phyloP scores from a whole-genome alignment of 495 filamentous ascomycete genomes.

The Xylaria nigripes region DNA sequence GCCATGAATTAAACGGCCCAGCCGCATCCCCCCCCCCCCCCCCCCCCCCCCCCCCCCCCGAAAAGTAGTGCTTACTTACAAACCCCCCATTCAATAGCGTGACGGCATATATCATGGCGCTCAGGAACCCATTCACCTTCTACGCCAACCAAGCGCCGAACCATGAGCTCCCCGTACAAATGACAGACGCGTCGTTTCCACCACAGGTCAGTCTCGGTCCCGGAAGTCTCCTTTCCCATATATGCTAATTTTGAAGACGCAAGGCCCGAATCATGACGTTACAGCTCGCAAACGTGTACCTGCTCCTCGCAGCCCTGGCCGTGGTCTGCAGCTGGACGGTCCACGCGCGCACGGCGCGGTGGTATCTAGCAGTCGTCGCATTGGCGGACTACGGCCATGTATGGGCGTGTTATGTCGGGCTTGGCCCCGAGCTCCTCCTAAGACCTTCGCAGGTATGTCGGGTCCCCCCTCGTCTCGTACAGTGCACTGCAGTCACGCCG shows the following conservation, averaged over 20 bases:
- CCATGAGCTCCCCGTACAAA: conserved; percentile 23
- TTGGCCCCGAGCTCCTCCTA: conserved; percentile 43
- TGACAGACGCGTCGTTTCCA: conserved; percentile 2
- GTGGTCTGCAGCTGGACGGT: conserved; percentile 45
- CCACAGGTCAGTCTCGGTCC: conserved; percentile 1
- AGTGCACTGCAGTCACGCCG: too few relatives aligned
- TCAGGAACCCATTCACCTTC: conserved; percentile 40
- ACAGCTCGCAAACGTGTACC: conserved; percentile 52
- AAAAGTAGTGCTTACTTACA: background rate
- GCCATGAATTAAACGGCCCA: too few relatives aligned
- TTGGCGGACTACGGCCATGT: conserved; percentile 57
- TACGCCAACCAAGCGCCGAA: conserved; percentile 44
- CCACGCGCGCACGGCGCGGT: conserved; percentile 42
- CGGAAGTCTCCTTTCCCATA: background rate
- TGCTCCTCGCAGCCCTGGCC: conserved; percentile 45
- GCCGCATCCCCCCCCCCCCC: too few relatives aligned
- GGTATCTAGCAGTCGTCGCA: conserved; percentile 47
- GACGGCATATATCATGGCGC: conserved; percentile 35
- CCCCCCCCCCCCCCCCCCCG: too few relatives aligned
- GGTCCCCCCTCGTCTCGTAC: background rate
- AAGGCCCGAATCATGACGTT: conserved; percentile 43
- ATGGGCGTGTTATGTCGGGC: conserved; percentile 43
- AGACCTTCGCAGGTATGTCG: conserved; percentile 23
- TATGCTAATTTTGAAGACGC: conserved; percentile 12
- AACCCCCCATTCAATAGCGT: conserved; percentile 27